A percentile compares a stretch with the other conserved stretches of the same genome.
Conservation (phyloP, 345 rosid species). For the Lenwebbia sp. region DNA sequence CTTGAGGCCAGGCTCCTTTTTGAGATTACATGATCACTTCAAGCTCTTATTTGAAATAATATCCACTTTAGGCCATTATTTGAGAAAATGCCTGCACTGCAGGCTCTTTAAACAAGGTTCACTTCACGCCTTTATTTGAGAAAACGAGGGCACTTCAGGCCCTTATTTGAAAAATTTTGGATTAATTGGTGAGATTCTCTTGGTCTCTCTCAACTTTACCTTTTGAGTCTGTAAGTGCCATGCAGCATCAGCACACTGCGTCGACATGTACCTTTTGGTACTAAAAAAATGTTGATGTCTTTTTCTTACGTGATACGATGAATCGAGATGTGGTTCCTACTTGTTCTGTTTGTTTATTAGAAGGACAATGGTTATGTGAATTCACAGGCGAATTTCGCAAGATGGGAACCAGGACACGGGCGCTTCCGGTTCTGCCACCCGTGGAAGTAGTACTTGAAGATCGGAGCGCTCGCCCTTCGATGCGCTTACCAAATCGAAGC, state of each 20-base stretch:
- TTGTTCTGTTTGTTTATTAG: neutral
- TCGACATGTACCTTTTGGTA: neutral
- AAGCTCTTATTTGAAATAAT: no score
- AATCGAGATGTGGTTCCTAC: neutral
- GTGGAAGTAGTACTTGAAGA: conserved; percentile 58
- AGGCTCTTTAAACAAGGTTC: no score
- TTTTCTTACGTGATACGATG: neutral
- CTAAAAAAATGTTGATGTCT: neutral
- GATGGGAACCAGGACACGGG: conserved; percentile 86
- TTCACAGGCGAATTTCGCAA: conserved; percentile 66
- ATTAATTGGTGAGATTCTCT: conserved; percentile 37
- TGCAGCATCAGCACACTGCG: neutral
- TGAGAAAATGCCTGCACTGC: no score
- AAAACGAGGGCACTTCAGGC: no score
- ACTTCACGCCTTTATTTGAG: no score
- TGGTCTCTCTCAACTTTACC: neutral
- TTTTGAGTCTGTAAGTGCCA: neutral
- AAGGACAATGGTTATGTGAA: neutral
- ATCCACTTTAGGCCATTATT: no score
- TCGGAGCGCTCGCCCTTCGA: conserved; percentile 54
- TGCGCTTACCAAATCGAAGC: conserved; percentile 70
- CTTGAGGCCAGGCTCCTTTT: no score
- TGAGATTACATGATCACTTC: no score
- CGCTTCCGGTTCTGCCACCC: conserved; percentile 61
- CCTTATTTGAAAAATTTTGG: no score